A percentile compares a stretch with the other conserved stretches of the same genome.
phyloP scores from a whole-genome alignment of 306 rosid species.

The Cyclanthera cordifolia region DNA sequence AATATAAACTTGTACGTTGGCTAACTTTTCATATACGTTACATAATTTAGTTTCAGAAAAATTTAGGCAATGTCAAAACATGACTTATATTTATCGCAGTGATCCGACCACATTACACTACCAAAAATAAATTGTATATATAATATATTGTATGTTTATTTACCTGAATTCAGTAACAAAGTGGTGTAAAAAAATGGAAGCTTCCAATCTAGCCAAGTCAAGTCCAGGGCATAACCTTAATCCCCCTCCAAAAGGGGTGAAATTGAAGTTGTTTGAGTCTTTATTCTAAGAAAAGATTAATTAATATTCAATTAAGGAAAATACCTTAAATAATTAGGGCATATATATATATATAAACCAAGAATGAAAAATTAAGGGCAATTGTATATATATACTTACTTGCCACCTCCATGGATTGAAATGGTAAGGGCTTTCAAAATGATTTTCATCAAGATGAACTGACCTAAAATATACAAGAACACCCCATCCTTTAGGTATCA shows the following conservation, averaged over 20 bases:
- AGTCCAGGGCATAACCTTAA: slow-evolving; percentile 90
- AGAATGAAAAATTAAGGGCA: not conserved
- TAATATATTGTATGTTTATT: not conserved
- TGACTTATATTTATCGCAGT: too few species aligned
- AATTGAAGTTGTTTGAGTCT: slow-evolving; percentile 10
- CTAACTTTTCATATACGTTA: too few species aligned
- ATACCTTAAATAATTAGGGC: not conserved
- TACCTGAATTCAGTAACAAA: slow-evolving; percentile 84
- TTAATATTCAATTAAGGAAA: not conserved
- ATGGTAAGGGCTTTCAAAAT: slow-evolving; percentile 70
- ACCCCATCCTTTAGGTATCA: slow-evolving; percentile 89
- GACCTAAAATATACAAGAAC: slow-evolving; percentile 81
- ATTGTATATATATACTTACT: slow-evolving; percentile 12
- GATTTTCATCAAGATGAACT: slow-evolving; percentile 64
- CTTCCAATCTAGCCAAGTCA: slow-evolving; percentile 83
- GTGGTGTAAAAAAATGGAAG: slow-evolving; percentile 79
- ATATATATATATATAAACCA: not conserved
- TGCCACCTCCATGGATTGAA: slow-evolving; percentile 99
- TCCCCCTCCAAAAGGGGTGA: slow-evolving; percentile 97
- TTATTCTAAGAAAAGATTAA: not conserved
- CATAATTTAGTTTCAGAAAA: too few species aligned
- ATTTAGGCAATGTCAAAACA: too few species aligned
- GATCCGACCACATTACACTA: not conserved
- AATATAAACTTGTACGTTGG: too few species aligned
- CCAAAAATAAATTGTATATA: not conserved